phyloP scores from a whole-genome alignment of 2,329 filamentous ascomycete genomes.

The Coniochaeta pulveracea region DNA sequence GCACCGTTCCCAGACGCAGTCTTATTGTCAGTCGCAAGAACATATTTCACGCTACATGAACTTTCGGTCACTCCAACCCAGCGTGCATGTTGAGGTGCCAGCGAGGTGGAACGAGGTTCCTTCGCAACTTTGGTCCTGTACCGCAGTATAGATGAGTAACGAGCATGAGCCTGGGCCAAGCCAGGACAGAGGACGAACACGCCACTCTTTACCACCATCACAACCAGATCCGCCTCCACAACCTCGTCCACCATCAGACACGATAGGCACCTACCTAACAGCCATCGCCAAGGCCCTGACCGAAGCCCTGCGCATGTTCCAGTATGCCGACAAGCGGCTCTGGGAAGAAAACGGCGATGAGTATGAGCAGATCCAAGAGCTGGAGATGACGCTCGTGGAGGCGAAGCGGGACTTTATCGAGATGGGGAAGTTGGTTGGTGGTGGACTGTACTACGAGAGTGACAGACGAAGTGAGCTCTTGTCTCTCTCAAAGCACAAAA shows the following conservation, averaged over 20 bases:
- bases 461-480: slow-evolving; percentile 43
- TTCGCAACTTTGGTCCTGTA: too few relatives aligned
- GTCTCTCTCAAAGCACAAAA: neutral
- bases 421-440: slow-evolving; percentile 41
- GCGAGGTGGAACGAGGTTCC: too few relatives aligned
- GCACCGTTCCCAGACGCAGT: too few relatives aligned
- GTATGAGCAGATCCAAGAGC: slow-evolving; percentile 43
- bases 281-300: slow-evolving; percentile 42
- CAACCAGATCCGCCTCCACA: neutral
- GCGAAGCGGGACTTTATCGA: slow-evolving; percentile 51
- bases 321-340: slow-evolving; percentile 44
- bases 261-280: slow-evolving; percentile 47
- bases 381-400: slow-evolving; percentile 45
- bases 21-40: too few relatives aligned
- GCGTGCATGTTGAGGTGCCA: too few relatives aligned
- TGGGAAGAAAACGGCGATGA: slow-evolving; percentile 51
- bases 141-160: too few relatives aligned
- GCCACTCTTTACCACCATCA: too few relatives aligned
- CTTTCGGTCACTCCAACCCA: too few relatives aligned
- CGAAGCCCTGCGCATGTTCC: slow-evolving; percentile 41
- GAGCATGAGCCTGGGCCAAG: too few relatives aligned
- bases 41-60: too few relatives aligned
- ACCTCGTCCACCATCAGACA: slow-evolving; percentile 22
- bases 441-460: slow-evolving; percentile 45
- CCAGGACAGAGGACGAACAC: too few relatives aligned